Evolutionary conservation across 2,329 filamentous ascomycete species (phyloP), one percentile per base, ranked within the genome.

Genomic region (Botrytis aclada): DNA sequence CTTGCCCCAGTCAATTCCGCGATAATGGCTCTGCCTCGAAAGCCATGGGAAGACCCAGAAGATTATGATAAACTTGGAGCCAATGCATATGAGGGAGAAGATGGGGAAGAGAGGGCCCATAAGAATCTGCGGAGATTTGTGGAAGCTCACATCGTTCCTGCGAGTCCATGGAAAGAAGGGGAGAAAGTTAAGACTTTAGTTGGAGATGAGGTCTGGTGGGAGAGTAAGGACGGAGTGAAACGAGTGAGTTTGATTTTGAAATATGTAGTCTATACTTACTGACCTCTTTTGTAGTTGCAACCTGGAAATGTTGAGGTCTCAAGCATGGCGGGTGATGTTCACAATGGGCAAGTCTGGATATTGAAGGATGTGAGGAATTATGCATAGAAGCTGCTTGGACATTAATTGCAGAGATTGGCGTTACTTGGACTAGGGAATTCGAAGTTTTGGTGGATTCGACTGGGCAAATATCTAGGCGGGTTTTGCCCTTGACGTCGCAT

Each of bases 1-100:
- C 88, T 98, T 4, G 95, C 95, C 8, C 96, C 96, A 0, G 84
- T 93, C 71, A 98, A 99, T 85, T 89, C 88, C 29, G 94, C 91
- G 4, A 89, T 99, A 79, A 92, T 92, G 76, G 84, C 83, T 0
- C 84, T 98, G 37, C 93, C 94, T 0, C 87, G 92, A 70, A 98
- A 98, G 82, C 95, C 95, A 0, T 97, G 93, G 93, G 93, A 92
- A 78, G 85, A 95, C 75, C 88, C 92, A 0, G 83, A 86, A 70
- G 94, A 97, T 76, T 95, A 96, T 81, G 83, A 85, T 5, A 82
- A 82, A 1, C 83, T 92, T 5, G 94, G 93, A 0, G 85, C 87
- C 2, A 83, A 90, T 45, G 93, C 92, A 1, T 98, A 97, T 80
- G 89, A 92, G 64, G 94, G 94, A 0, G 84, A 86, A 1, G 88